Base-by-base conservation (phyloP, 306 rosid species). In the Ochetophila trinervis region DNA sequence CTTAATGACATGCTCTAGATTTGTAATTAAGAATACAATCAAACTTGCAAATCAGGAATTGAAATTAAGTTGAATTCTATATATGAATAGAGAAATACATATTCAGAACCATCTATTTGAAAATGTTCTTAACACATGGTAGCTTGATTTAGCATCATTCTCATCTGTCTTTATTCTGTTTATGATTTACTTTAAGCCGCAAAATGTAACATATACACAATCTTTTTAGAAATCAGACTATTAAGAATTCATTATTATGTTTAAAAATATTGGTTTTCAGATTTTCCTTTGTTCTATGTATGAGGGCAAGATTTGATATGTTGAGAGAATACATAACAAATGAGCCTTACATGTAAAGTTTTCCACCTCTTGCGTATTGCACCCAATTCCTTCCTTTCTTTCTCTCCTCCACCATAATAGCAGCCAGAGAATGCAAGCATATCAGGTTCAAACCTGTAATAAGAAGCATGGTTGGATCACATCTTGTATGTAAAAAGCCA, bases 401-500 rank as follows among this genome's bases (percentile, higher is more conserved):
- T 94, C 75, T 94, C 97, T 62, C 99, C 97, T 61, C 97, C 99
- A 75, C 99, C 99, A 85, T 88, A 94, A 80, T 90, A 78, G 62
- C 99, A 94, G 59, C 97, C 99, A 47, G 99, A 94, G 82, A 94
- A 94, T 72, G 99, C 99, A 78, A 94, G 97, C 99, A 94, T 94
- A 82, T 94, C 99, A 67, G 97, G 91, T 78, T 94, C 99, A 80
- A 83, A 94, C 76, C 99, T 93, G 86, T 27, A 65, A 82, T 48
- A 67, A 49, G 57, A 71, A 69, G 67, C 44, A 23, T 58, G 12
- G 63, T 67, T 53, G 62, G 1, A 71, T 36, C 53, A 51, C 71
- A 53, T 50, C 6, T 9, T 36, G 49, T 12, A 48, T 35, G 34
- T 21, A 49, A 18, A n/a, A 66, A 19, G 14, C 53, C 20, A 50